Percentiles rank a stretch among this genome's conserved stretches.
Conservation (phyloP, 192 early-diverging fungal genomes). For the Coemansia sp. region DNA sequence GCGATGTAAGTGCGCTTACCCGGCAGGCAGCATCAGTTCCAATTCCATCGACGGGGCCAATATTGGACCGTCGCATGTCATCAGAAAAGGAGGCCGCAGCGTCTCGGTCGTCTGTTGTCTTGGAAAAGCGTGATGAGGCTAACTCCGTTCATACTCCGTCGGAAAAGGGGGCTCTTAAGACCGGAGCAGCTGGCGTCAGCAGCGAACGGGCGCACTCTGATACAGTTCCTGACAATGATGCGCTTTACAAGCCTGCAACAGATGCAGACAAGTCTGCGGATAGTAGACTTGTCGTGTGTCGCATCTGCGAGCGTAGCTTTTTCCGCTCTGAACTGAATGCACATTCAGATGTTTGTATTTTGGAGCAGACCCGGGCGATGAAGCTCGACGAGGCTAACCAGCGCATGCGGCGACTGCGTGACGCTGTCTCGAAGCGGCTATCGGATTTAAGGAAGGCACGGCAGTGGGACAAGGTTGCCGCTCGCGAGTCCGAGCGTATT, state of each 20-base stretch:
- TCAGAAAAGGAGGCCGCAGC: neutral
- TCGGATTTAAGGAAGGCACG: slow-evolving; percentile 45
- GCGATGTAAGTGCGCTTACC: neutral
- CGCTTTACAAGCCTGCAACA: neutral
- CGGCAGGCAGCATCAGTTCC: slow-evolving; percentile 13
- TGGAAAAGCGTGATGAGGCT: slow-evolving; percentile 11
- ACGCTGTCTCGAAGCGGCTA: slow-evolving; percentile 55
- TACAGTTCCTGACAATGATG: neutral
- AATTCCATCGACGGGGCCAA: neutral
- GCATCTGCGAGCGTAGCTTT: slow-evolving; percentile 84
- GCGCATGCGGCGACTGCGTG: slow-evolving; percentile 58
- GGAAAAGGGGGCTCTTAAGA: neutral
- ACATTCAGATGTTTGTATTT: slow-evolving; percentile 78
- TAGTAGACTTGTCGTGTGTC: slow-evolving; percentile 64
- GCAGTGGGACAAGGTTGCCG: slow-evolving; percentile 34
- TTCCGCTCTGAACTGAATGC: slow-evolving; percentile 62
- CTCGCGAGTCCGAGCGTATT: slow-evolving; percentile 42
- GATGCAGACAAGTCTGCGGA: slow-evolving; percentile 5
- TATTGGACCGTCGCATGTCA: neutral
- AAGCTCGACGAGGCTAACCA: slow-evolving; percentile 62
- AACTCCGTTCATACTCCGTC: neutral
- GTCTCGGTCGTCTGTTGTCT: slow-evolving; percentile 8
- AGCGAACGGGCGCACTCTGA: too few species aligned
- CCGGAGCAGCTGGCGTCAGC: neutral
- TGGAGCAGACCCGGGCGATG: slow-evolving; percentile 69